Evolutionary conservation across 805 yeast species (phyloP), one percentile per base, ranked within the genome.

Genomic region (Metschnikowia anglica): DNA sequence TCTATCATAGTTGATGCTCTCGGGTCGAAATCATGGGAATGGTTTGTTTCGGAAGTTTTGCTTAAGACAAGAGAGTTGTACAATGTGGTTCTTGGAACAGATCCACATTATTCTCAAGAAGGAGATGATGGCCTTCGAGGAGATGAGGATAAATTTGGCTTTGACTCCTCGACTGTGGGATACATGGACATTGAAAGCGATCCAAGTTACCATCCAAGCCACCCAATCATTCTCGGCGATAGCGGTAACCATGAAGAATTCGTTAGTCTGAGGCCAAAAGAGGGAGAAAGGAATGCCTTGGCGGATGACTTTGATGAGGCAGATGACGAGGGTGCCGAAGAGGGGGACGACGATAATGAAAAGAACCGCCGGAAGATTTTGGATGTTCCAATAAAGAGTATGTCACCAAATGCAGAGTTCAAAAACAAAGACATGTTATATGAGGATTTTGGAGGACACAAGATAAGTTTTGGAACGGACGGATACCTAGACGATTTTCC

Each of bases 1-100:
- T 74, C 77, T 3, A 69, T 83, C 11, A 72, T 88, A 36, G 68
- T 72, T 40, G 86, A 83, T 50, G 83, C 90, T 54, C 76, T 80
- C 29, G 54, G 47, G 1, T 43, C 54, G 6, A 39, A 44, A 5
- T 49, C 41, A 17, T 78, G 83, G 83, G 69, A 68, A 25, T 70
- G 73, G 62, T 78, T 76, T 57, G 74, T 76, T 18, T 67, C 70
- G 34, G 75, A 71, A 8, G 64, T 73, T 15, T 58, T 78, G 33
- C 65, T 75, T 38, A 75, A 76, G 40, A 76, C 80, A 9, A 66
- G 81, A 46, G 78, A 77, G 39, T 70, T 77, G 61, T 77, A 78
- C 53, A 78, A 77, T 56, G 80, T 75, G 20, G 81, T 78, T 2
- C 58, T 78, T 23, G 83, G 83, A 3, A 77, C 79, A 42, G 63